Evolutionary conservation across 2,329 filamentous ascomycete genomes (phyloP).

Genomic region (Pleomassaria siparia): DNA sequence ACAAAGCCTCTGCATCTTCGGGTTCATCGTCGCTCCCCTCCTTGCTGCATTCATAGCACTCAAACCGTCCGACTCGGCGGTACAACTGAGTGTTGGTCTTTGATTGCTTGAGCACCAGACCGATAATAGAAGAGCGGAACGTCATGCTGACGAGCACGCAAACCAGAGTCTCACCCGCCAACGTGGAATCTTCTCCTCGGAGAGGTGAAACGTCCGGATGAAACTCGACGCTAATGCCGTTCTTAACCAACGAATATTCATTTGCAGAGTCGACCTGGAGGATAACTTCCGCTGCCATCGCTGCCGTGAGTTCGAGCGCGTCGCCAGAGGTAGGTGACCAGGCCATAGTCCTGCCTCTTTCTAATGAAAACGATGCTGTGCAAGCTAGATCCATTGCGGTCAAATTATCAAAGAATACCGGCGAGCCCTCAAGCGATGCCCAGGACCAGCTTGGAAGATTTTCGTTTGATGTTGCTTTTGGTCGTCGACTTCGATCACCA

Average conservation of each 20-base stretch:
- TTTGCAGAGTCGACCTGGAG: slow-evolving; percentile 18
- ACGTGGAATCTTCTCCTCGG: slow-evolving; percentile 28
- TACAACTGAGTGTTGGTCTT: slow-evolving; percentile 23
- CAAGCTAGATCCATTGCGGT: slow-evolving; percentile 42
- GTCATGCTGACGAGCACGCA: slow-evolving; percentile 41
- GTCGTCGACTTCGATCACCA: slow-evolving; percentile 25
- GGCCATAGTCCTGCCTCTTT: slow-evolving; percentile 15
- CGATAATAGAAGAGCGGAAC: slow-evolving; percentile 38
- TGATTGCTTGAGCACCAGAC: slow-evolving; percentile 30
- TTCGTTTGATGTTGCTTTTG: slow-evolving; percentile 17
- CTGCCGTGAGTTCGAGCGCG: slow-evolving; percentile 31
- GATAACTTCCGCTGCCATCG: slow-evolving; percentile 37
- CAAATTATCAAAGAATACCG: slow-evolving; percentile 38
- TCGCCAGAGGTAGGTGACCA: slow-evolving; percentile 37
- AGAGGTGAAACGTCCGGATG: slow-evolving; percentile 32
- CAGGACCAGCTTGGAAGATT: slow-evolving; percentile 41
- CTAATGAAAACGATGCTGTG: slow-evolving; percentile 27
- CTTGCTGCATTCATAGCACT: slow-evolving; percentile 38
- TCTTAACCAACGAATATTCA: slow-evolving; percentile 28
- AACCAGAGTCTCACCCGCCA: slow-evolving; percentile 31
- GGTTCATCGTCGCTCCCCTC: slow-evolving; percentile 31
- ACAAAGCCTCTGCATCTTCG: slow-evolving; percentile 38
- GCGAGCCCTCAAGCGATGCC: slow-evolving; percentile 39
- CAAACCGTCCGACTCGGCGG: slow-evolving; percentile 37
- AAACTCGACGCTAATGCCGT: slow-evolving; percentile 35